Evolutionary conservation across 352 stramenopile species (phyloP).

Genomic region (Phytophthora podocarpi): DNA sequence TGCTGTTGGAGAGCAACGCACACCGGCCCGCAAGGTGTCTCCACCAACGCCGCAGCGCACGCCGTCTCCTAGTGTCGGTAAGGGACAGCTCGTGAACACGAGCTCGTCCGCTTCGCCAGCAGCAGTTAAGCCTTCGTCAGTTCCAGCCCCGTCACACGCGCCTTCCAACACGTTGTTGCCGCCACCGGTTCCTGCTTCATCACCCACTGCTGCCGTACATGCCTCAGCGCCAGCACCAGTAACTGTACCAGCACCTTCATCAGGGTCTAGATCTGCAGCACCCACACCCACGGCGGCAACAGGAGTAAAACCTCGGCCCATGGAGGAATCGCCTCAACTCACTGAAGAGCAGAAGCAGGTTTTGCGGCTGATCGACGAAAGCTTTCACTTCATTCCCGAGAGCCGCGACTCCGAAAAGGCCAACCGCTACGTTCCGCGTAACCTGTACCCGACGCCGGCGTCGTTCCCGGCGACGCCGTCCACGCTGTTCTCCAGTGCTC

Average conservation of each 20-base stretch:
- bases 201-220: constrained; percentile 10
- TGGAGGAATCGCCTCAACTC: constrained; percentile 56
- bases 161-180: constrained; percentile 35
- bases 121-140: constrained; percentile 25
- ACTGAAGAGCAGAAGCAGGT: constrained; percentile 85
- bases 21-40: constrained; percentile 40
- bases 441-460: constrained; percentile 93
- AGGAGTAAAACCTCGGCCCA: constrained; percentile 16
- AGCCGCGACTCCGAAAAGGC: constrained; percentile 90
- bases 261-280: constrained; percentile 16
- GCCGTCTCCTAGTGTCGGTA: constrained; percentile 38
- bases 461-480: constrained; percentile 91
- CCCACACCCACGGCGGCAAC: constrained; percentile 31
- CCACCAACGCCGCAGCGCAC: constrained; percentile 43
- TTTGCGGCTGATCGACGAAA: constrained; percentile 84
- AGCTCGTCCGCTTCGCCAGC: constrained; percentile 44
- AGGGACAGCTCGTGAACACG: constrained; percentile 27
- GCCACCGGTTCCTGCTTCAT: constrained; percentile 33
- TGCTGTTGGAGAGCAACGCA: constrained; percentile 35
- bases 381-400: constrained; percentile 92
- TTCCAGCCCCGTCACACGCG: constrained; percentile 28
- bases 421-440: constrained; percentile 94
- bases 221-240: constrained; percentile 5
- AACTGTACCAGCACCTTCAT: constrained; percentile 15
- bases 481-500: constrained; percentile 92